Conservation (phyloP, 768 basidiomycete species). For the Tremella yokohamensis region DNA sequence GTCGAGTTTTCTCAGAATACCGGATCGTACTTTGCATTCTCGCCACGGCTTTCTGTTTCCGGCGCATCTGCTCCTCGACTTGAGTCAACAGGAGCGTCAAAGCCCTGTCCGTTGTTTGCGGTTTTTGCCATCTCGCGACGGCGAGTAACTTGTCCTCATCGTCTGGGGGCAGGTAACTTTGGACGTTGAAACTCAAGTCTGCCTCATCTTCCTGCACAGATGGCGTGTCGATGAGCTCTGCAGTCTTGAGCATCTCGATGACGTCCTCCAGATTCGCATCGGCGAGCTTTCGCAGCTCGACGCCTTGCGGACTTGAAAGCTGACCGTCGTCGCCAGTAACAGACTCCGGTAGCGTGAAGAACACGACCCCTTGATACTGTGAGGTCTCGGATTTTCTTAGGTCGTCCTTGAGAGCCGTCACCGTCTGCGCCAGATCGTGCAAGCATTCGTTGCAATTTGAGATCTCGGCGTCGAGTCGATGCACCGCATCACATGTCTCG, state of each 20-base stretch:
- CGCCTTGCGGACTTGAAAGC: constrained; percentile 26
- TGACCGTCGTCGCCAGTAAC: constrained; percentile 27
- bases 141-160: constrained; percentile 83
- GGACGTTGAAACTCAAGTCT: constrained; percentile 86
- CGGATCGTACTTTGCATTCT: constrained; percentile 95
- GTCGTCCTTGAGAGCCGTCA: constrained; percentile 69
- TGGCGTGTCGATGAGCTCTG: constrained; percentile 78
- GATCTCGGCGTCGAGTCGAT: constrained; percentile 93
- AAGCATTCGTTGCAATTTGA: constrained; percentile 89
- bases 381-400: constrained; percentile 59
- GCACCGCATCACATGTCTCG: constrained; percentile 95
- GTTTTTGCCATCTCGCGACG: constrained; percentile 81
- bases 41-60: constrained; percentile 91
- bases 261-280: constrained; percentile 74
- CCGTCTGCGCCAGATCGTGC: constrained; percentile 76
- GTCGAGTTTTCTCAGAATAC: constrained; percentile 93
- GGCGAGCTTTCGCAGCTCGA: constrained; percentile 51
- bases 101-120: constrained; percentile 78
- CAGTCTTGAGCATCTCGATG: constrained; percentile 76
- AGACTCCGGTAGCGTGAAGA: constrained; percentile 37
- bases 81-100: constrained; percentile 78
- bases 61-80: constrained; percentile 79
- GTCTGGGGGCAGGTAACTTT: constrained; percentile 78
- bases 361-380: constrained; percentile 41
- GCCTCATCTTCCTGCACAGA: constrained; percentile 78